phyloP scores from a whole-genome alignment of 257 asterid species.

The Cinchona pubescens region DNA sequence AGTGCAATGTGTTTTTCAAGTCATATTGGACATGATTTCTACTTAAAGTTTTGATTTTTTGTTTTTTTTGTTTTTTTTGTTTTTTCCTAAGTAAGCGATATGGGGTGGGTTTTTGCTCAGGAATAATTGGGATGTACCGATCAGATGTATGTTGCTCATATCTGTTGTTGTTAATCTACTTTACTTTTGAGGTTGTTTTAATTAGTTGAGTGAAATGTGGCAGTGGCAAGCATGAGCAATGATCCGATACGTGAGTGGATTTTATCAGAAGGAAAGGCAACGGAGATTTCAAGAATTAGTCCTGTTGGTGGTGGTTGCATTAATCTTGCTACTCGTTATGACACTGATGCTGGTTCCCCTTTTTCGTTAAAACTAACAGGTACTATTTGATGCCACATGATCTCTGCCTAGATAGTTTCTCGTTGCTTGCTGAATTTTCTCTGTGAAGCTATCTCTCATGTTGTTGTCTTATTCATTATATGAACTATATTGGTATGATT shows the following conservation, averaged over 20 bases:
- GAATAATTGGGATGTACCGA: neutral
- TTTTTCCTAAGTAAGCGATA: too few relatives aligned
- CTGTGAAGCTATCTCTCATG: neutral
- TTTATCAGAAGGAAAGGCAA: slow-evolving; percentile 84
- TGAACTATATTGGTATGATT: neutral
- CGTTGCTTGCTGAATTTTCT: neutral
- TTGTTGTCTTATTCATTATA: neutral
- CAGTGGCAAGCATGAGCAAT: slow-evolving; percentile 70
- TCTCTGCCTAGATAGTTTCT: neutral
- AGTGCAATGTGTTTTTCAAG: neutral
- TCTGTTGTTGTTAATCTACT: neutral
- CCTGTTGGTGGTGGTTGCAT: slow-evolving; percentile 95
- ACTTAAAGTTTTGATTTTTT: neutral
- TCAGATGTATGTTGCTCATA: neutral
- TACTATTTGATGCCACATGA: slow-evolving; percentile 17
- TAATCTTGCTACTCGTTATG: slow-evolving; percentile 70
- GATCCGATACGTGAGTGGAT: slow-evolving; percentile 93
- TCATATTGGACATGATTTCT: neutral
- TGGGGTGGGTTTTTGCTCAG: neutral
- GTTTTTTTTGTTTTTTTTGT: too few relatives aligned
- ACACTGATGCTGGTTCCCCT: slow-evolving; percentile 82
- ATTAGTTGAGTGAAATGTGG: slow-evolving; percentile 15
- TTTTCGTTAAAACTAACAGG: slow-evolving; percentile 91
- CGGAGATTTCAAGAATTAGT: slow-evolving; percentile 66
- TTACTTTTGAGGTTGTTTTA: neutral